Evolutionary conservation across 148 eudicot species (phyloP).

Genomic region (Camellia sinensis): DNA sequence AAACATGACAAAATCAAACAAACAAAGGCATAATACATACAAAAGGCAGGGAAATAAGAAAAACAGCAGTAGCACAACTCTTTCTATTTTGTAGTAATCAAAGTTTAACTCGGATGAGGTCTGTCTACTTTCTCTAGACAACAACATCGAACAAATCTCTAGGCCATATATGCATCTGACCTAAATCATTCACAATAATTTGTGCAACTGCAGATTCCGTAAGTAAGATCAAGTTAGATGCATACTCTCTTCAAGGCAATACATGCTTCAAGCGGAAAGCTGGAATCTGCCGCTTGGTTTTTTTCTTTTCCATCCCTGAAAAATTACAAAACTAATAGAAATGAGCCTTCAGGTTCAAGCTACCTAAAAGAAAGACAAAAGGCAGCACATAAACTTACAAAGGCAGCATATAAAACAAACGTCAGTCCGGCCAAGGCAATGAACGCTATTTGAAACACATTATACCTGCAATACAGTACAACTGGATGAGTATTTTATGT

Average conservation of each 20-base stretch:
- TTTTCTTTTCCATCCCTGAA: constrained; percentile 95
- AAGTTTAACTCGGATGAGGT: constrained; percentile 5
- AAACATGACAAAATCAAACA: constrained; percentile 29
- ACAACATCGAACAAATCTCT: constrained; percentile 8
- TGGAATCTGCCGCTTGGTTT: constrained; percentile 83
- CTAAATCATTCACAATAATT: background rate
- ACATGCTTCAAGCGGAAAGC: constrained; percentile 44
- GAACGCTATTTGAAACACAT: constrained; percentile 92
- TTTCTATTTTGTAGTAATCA: background rate
- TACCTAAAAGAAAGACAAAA: background rate
- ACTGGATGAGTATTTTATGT: no score
- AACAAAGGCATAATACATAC: constrained; percentile 43
- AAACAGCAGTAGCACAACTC: constrained; percentile 17
- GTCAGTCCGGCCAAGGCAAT: constrained; percentile 71
- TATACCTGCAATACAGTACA: no score
- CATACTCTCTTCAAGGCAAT: background rate
- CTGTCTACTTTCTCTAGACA: constrained; percentile 13
- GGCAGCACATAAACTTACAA: constrained; percentile 57
- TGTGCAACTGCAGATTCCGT: background rate
- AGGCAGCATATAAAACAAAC: constrained; percentile 73
- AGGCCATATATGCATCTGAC: background rate
- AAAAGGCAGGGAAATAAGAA: constrained; percentile 18
- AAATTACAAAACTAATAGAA: constrained; percentile 6
- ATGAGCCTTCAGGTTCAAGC: no score
- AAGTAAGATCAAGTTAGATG: constrained; percentile 15